phyloP scores from a whole-genome alignment of 352 stramenopile species.

The Phytophthora foliorum region DNA sequence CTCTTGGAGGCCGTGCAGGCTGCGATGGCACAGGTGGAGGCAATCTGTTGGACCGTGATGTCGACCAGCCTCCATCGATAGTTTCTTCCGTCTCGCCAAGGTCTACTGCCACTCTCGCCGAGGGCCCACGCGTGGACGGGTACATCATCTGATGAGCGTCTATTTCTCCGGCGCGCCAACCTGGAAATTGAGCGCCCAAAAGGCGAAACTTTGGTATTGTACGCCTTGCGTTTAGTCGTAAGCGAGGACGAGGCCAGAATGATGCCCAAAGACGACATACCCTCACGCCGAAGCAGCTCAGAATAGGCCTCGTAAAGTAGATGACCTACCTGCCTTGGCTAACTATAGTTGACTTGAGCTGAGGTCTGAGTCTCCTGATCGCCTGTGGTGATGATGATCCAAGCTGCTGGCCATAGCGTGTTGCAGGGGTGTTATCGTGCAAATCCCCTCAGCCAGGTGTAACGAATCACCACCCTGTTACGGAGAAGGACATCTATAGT shows the following conservation, averaged over 20 bases:
- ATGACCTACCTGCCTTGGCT: neutral
- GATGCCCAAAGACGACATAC: conserved; percentile 18
- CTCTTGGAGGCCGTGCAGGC: conserved; percentile 2
- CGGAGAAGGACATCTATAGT: too few species aligned
- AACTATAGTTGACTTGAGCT: conserved; percentile 11
- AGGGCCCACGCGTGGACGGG: conserved; percentile 20
- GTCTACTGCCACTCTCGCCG: conserved; percentile 35
- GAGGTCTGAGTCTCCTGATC: neutral
- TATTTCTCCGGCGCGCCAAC: neutral
- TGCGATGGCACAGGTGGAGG: conserved; percentile 5
- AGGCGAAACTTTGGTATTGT: neutral
- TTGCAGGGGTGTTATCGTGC: neutral
- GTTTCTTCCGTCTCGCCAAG: conserved; percentile 34
- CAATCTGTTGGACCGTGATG: conserved; percentile 3
- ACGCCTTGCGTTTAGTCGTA: neutral
- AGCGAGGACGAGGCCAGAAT: conserved; percentile 26
- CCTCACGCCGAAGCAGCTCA: conserved; percentile 17
- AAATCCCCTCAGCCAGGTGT: neutral
- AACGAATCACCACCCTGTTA: neutral
- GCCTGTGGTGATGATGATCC: neutral
- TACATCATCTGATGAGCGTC: conserved; percentile 30
- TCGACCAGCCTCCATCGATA: conserved; percentile 18
- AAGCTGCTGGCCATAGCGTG: neutral
- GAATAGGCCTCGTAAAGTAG: conserved; percentile 21
- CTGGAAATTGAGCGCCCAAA: conserved; percentile 18